Base-by-base conservation (phyloP, 768 basidiomycete species). In the Chalciporus pseudorubinellus region DNA sequence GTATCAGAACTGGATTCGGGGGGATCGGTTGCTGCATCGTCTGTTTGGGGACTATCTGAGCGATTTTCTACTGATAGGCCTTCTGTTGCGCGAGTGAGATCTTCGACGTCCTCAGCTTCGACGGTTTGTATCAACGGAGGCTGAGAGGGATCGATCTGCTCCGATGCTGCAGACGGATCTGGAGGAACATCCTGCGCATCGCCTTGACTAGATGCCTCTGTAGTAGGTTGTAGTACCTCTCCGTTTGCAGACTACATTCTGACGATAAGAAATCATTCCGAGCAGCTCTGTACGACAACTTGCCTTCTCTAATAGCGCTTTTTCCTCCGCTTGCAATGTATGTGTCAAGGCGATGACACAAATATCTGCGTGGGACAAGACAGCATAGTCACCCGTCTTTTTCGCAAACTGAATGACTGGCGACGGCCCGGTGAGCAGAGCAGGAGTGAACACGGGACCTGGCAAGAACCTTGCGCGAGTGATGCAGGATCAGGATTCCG, bases 301-400 rank as follows among this genome's bases (percentile, higher is more conserved):
- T 39, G 62, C 57, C 38, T 64, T 65, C 45, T 61, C 60, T 11
- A 24, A 28, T 3, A 41, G 24, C 16, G 43, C 51, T 52, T 76
- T 75, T 33, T 74, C 78, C 64, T 77, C 76, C 48, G 82, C 74
- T 59, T 92, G 82, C 49, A 95, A 72, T 20, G 84, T 78, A 64
- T 89, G 85, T 6, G 94, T 92, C 59, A 99, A 74, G 1, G 97
- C 95, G 44, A 98, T 71, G 33, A 98, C 84, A 60, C 88, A 86
- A 38, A 99, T 68, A 83, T 99, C 97, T 13, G 94, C 79, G 68
- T 87, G 82, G 13, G 93, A 97, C 34, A 99, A 77, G 42, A 93
- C 95, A 39, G 90, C 75, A 65, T 93, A 95, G 70, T 99, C 97
- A 66, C 97, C 97, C 0, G 95, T 95, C 76, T 91, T 91, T 76